Evolutionary conservation across 2,329 filamentous ascomycete genomes (phyloP).

Genomic region (Epichloe amarillans): DNA sequence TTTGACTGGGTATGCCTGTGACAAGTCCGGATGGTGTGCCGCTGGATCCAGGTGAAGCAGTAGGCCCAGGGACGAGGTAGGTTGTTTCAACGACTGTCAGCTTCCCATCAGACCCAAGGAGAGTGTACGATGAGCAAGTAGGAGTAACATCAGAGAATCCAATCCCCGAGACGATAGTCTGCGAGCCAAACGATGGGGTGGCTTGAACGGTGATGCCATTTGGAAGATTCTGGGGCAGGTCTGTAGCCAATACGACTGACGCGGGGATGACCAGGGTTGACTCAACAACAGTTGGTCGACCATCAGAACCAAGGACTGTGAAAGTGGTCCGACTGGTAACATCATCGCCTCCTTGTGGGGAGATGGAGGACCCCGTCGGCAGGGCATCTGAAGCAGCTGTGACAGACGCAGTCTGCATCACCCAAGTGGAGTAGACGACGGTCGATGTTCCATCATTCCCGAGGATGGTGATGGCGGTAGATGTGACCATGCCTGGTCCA

Average conservation of each 20-base stretch:
- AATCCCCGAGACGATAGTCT: constrained; percentile 5
- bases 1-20: constrained; percentile 12
- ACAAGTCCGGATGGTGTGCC: constrained; percentile 9
- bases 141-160: constrained; percentile 9
- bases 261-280: constrained; percentile 19
- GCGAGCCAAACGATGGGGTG: constrained; percentile 1
- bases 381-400: constrained; percentile 4
- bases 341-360: constrained; percentile 4
- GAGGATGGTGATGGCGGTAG: constrained; percentile 4
- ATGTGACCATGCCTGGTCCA: constrained; percentile 3
- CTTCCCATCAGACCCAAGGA: constrained; percentile 15
- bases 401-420: constrained; percentile 1
- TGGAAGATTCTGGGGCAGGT: constrained; percentile 5
- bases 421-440: constrained; percentile 6
- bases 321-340: constrained; percentile 9
- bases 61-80: constrained; percentile 11
- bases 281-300: constrained; percentile 20
- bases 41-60: constrained; percentile 4
- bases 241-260: constrained; percentile 6
- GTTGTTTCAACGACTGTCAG: constrained; percentile 17
- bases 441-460: constrained; percentile 6
- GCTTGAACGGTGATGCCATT: constrained; percentile 5
- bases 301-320: constrained; percentile 20
- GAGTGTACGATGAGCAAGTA: constrained; percentile 17
- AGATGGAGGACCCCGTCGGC: not conserved